Conservation (phyloP, 2,329 filamentous ascomycete species). For the Colletotrichum echinochloae region DNA sequence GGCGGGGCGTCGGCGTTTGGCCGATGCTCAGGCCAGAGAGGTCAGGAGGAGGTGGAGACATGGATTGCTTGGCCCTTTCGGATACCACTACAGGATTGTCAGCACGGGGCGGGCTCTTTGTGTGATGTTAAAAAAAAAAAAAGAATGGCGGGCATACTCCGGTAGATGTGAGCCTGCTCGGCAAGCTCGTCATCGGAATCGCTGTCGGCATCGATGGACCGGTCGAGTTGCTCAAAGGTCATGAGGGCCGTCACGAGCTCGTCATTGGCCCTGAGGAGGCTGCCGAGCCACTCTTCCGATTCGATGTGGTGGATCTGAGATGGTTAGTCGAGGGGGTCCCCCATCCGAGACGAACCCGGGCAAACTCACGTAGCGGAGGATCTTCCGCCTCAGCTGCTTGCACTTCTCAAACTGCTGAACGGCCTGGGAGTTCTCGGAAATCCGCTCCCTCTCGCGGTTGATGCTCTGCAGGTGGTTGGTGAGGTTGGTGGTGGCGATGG, state of each 20-base stretch:
- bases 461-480: slow-evolving; percentile 89
- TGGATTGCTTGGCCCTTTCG: slow-evolving; percentile 62
- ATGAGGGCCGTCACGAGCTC: slow-evolving; percentile 94
- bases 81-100: slow-evolving; percentile 59
- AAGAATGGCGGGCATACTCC: slow-evolving; percentile 59
- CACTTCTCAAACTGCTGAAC: slow-evolving; percentile 85
- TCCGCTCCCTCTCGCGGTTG: slow-evolving; percentile 88
- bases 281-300: slow-evolving; percentile 90
- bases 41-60: slow-evolving; percentile 56
- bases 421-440: slow-evolving; percentile 85
- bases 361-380: slow-evolving; percentile 79
- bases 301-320: slow-evolving; percentile 86
- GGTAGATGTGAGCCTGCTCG: slow-evolving; percentile 74
- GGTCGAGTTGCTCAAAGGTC: slow-evolving; percentile 93
- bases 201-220: slow-evolving; percentile 81
- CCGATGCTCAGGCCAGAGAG: slow-evolving; percentile 60
- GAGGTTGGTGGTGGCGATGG: slow-evolving; percentile 91
- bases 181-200: slow-evolving; percentile 77
- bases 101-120: slow-evolving; percentile 42
- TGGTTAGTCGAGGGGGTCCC: slow-evolving; percentile 43
- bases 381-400: slow-evolving; percentile 85
- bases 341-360: background rate
- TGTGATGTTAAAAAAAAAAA: slow-evolving; percentile 7
- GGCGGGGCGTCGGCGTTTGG: slow-evolving; percentile 53
- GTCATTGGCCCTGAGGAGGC: slow-evolving; percentile 93